Evolutionary conservation across 495 filamentous ascomycete genomes (phyloP).

Genomic region (Elasticomyces elasticus): DNA sequence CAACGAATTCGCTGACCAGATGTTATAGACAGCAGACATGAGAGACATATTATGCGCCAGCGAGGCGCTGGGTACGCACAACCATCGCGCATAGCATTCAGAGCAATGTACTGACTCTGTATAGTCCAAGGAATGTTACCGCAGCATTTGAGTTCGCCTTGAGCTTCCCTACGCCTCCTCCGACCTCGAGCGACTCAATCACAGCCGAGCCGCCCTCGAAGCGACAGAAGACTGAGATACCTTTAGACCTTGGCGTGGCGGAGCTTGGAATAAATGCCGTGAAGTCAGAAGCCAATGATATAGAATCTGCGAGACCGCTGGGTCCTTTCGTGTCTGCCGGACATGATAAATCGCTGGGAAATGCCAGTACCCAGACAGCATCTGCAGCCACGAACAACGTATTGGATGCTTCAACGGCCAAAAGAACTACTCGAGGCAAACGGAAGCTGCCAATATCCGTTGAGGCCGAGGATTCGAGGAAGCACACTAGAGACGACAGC

Average conservation of each 20-base stretch:
- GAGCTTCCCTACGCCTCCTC: not conserved
- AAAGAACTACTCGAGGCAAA: no score
- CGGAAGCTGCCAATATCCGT: not conserved
- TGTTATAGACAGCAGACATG: constrained; percentile 31
- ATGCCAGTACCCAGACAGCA: no score
- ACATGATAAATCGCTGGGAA: no score
- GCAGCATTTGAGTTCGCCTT: constrained; percentile 45
- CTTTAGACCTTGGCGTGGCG: not conserved
- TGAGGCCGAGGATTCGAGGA: not conserved
- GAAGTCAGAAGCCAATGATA: no score
- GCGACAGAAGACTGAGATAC: constrained; percentile 4
- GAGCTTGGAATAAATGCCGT: no score
- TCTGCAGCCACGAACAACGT: no score
- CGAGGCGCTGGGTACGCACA: constrained; percentile 48
- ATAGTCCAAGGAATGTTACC: constrained; percentile 15
- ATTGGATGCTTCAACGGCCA: no score
- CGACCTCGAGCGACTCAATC: not conserved
- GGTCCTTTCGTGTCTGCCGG: no score
- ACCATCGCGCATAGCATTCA: constrained; percentile 17
- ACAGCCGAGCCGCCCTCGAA: not conserved
- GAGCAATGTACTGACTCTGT: not conserved
- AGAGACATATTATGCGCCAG: constrained; percentile 49
- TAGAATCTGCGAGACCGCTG: not conserved
- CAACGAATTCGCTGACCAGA: not conserved
- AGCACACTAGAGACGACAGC: constrained; percentile 1